Conservation (phyloP, 2,329 filamentous ascomycete species). For the Trichoderma koningii region DNA sequence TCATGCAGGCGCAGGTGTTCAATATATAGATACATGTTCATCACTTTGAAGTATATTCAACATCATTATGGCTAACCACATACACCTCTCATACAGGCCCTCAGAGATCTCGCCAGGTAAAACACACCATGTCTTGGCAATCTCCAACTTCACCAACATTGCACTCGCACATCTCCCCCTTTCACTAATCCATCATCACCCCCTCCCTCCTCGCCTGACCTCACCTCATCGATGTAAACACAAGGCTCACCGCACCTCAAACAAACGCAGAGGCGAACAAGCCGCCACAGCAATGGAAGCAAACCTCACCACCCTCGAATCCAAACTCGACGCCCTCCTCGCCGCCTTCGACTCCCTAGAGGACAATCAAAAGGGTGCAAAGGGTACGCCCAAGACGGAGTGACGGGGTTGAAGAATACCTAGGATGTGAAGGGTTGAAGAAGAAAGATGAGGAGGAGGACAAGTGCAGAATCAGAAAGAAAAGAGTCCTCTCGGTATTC, state of each 20-base stretch:
- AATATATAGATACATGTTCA: no score
- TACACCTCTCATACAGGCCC: neutral
- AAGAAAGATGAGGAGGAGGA: neutral
- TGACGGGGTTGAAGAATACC: neutral
- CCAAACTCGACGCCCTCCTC: slow-evolving; percentile 57
- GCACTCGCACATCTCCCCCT: neutral
- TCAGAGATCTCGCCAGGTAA: slow-evolving; percentile 21
- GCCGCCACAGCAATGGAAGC: slow-evolving; percentile 55
- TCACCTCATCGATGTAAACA: neutral
- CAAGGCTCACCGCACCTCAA: neutral
- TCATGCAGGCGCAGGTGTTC: no score
- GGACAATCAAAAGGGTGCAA: neutral
- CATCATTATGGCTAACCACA: neutral
- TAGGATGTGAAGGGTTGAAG: no score
- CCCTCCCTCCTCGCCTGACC: neutral
- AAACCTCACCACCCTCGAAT: slow-evolving; percentile 55
- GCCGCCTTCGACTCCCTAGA: slow-evolving; percentile 47
- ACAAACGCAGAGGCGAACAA: slow-evolving; percentile 54
- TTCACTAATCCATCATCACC: no score
- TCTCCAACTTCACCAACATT: neutral
- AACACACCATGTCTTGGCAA: neutral
- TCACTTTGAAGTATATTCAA: no score
- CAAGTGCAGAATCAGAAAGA: no score
- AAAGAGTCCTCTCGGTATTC: neutral
- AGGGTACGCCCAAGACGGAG: slow-evolving; percentile 8